Percentiles rank a stretch among this genome's conserved stretches.
Evolutionary conservation across 1,284 basidiomycete species (phyloP).

Genomic region (Trichosporon sp.): DNA sequence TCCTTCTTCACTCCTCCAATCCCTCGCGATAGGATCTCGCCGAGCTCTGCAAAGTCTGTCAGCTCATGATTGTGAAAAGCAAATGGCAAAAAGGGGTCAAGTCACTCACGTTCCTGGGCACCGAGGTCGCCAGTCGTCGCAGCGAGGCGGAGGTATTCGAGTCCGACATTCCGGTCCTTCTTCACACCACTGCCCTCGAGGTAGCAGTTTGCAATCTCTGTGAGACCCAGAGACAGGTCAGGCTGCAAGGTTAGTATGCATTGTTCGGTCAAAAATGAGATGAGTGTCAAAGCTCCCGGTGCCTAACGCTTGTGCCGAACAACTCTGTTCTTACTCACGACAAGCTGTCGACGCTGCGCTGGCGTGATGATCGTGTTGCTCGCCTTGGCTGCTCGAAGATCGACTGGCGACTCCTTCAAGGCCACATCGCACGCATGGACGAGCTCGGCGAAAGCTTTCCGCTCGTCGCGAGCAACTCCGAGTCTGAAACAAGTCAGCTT

Average conservation of each 20-base stretch:
- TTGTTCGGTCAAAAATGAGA: neutral
- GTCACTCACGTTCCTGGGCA: constrained; percentile 44
- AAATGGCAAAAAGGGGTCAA: neutral
- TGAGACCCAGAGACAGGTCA: constrained; percentile 41
- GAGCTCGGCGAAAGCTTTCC: constrained; percentile 38
- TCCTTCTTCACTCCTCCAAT: constrained; percentile 44
- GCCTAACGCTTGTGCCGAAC: neutral
- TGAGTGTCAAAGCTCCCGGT: neutral
- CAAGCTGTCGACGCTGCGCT: constrained; percentile 29
- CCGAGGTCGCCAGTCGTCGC: constrained; percentile 42
- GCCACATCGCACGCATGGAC: constrained; percentile 38
- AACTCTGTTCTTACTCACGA: constrained; percentile 23
- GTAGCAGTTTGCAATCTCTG: constrained; percentile 45
- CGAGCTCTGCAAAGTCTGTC: constrained; percentile 42
- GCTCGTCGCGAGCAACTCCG: constrained; percentile 42
- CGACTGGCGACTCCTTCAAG: constrained; percentile 26
- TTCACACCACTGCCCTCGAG: constrained; percentile 45
- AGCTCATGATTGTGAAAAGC: too few species aligned
- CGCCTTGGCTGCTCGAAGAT: constrained; percentile 26
- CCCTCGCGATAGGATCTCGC: constrained; percentile 43
- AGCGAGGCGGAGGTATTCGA: constrained; percentile 43
- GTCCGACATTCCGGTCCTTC: constrained; percentile 35
- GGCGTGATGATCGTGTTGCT: constrained; percentile 26
- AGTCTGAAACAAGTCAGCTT: constrained; percentile 13
- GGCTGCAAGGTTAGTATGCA: constrained; percentile 16